Evolutionary conservation across 176 grass and related monocot species (phyloP).

Genomic region (Avena atlantica): DNA sequence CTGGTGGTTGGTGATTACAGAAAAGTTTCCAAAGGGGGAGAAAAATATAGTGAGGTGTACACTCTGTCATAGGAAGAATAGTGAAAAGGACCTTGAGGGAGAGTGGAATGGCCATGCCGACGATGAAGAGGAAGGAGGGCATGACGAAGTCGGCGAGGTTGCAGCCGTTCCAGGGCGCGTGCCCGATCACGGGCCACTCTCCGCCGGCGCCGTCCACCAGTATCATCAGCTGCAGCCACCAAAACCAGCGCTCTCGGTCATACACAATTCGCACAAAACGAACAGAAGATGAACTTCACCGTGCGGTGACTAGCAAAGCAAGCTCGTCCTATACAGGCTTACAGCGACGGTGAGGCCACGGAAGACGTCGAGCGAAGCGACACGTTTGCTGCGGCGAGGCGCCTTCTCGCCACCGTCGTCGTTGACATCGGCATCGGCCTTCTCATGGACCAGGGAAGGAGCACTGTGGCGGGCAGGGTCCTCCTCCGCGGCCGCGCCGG

Average conservation of each 20-base stretch:
- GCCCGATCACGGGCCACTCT: constrained; percentile 90
- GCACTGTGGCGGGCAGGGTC: constrained; percentile 24
- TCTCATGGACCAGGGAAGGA: not conserved
- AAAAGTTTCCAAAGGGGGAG: not conserved
- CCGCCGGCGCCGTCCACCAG: constrained; percentile 88
- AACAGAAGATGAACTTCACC: too few relatives aligned
- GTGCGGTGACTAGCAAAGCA: too few relatives aligned
- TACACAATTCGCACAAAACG: not conserved
- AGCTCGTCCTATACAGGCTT: not conserved
- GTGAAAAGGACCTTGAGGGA: constrained; percentile 75
- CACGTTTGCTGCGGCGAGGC: constrained; percentile 46
- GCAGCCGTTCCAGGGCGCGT: constrained; percentile 90
- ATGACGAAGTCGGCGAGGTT: constrained; percentile 97
- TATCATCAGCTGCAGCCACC: constrained; percentile 78
- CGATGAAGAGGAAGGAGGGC: constrained; percentile 99
- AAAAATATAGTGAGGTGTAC: not conserved
- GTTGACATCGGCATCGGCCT: not conserved
- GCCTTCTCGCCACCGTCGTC: constrained; percentile 22
- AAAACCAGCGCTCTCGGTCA: not conserved
- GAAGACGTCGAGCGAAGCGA: constrained; percentile 88
- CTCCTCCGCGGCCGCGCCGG: constrained; percentile 53
- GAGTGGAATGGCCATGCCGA: constrained; percentile 92
- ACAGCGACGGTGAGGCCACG: constrained; percentile 92
- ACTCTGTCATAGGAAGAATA: not conserved
- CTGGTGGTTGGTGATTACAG: not conserved